Conservation (phyloP, 2,329 filamentous ascomycete genomes). For the Pleurostoma richardsiae region DNA sequence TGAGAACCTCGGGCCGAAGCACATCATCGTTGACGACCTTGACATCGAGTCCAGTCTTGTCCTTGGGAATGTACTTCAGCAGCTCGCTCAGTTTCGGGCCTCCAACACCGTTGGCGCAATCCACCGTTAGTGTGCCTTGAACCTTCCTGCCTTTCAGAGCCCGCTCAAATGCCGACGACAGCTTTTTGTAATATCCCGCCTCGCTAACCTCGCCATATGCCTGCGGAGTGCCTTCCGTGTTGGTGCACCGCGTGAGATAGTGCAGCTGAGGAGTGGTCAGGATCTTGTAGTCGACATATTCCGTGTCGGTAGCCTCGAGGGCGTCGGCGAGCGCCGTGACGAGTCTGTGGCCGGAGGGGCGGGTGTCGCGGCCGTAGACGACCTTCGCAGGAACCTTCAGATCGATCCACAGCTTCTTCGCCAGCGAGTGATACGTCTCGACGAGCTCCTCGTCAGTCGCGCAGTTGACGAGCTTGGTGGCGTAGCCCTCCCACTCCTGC, state of each 20-base stretch:
- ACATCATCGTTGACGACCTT: slow-evolving; percentile 92
- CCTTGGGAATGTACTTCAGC: slow-evolving; percentile 72
- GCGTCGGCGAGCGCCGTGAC: slow-evolving; percentile 75
- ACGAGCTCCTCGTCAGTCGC: slow-evolving; percentile 68
- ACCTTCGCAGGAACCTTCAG: slow-evolving; percentile 68
- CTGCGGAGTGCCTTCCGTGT: slow-evolving; percentile 82
- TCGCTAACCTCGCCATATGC: slow-evolving; percentile 88
- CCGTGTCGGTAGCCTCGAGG: slow-evolving; percentile 68
- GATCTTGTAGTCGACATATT: slow-evolving; percentile 80
- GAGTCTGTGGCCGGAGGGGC: slow-evolving; percentile 83
- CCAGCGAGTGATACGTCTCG: slow-evolving; percentile 70
- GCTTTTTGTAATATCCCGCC: slow-evolving; percentile 91
- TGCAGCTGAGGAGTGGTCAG: slow-evolving; percentile 97
- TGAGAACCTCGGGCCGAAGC: slow-evolving; percentile 81
- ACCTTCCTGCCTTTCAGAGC: slow-evolving; percentile 75
- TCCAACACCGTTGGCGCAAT: slow-evolving; percentile 95
- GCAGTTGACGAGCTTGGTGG: slow-evolving; percentile 85
- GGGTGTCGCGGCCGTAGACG: slow-evolving; percentile 87
- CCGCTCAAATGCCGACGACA: slow-evolving; percentile 75
- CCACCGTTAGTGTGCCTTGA: slow-evolving; percentile 72
- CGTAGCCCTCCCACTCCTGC: slow-evolving; percentile 88
- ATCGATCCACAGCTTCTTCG: slow-evolving; percentile 72
- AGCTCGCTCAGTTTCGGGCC: slow-evolving; percentile 85
- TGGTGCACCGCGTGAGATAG: slow-evolving; percentile 91
- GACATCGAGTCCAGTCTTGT: slow-evolving; percentile 70